Evolutionary conservation across 2,329 filamentous ascomycete species (phyloP).

Genomic region (Diaporthe sp.): DNA sequence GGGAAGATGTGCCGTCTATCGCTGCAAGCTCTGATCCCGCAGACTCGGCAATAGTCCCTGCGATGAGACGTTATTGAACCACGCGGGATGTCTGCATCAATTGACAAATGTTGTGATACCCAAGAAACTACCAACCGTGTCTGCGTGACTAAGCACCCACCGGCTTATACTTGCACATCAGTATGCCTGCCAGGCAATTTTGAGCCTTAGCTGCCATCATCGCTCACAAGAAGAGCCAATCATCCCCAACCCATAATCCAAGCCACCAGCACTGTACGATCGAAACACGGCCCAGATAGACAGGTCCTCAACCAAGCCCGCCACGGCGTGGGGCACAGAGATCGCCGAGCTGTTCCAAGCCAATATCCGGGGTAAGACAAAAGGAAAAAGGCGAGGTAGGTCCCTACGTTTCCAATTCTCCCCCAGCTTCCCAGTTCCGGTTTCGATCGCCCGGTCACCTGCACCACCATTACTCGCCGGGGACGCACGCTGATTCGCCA

Average conservation of each 20-base stretch:
- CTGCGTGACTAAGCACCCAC: slow-evolving; percentile 31
- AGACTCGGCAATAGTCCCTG: not conserved
- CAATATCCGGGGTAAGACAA: slow-evolving; percentile 39
- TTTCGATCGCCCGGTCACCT: slow-evolving; percentile 30
- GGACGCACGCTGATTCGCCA: slow-evolving; percentile 7
- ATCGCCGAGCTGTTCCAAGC: slow-evolving; percentile 38
- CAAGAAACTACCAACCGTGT: not conserved
- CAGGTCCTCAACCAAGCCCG: slow-evolving; percentile 27
- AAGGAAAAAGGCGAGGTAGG: too few relatives aligned
- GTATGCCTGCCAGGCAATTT: not conserved
- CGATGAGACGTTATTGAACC: not conserved
- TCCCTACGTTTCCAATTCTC: not conserved
- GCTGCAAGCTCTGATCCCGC: not conserved
- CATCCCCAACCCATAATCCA: not conserved
- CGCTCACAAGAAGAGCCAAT: not conserved
- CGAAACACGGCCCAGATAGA: slow-evolving; percentile 24
- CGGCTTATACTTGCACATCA: not conserved
- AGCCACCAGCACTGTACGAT: not conserved
- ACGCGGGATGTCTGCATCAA: not conserved
- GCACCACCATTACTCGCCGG: slow-evolving; percentile 24
- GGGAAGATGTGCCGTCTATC: not conserved
- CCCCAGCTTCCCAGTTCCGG: slow-evolving; percentile 16
- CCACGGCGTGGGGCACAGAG: slow-evolving; percentile 36
- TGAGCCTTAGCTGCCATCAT: slow-evolving; percentile 20
- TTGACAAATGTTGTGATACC: not conserved